Base-by-base conservation (phyloP, 306 rosid species). In the Lathyrus oleraceus region DNA sequence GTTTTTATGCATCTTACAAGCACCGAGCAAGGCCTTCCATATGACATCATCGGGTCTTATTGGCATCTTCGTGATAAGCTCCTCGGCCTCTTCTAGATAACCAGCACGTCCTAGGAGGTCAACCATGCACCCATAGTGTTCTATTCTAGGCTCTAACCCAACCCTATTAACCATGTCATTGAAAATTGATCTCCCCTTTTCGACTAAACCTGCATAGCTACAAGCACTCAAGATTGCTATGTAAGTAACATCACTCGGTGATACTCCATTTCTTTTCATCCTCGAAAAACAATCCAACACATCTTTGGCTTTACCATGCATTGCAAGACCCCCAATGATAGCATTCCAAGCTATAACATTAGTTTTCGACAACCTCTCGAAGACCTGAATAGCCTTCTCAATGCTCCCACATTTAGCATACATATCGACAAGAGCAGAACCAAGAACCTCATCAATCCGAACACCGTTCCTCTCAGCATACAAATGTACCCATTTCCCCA, bases 11-110 rank as follows among this genome's bases (percentile, higher is more conserved):
- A 79, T 54, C 82, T 83, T 88, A 76, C 96, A 87, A 65, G 96
- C 88, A 76, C 92, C 86, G 23, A 92, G 91, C 81, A 92, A 75
- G 25, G 96, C 88, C 84, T 89, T 89, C 96, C 98, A 89, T 65
- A 86, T 83, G 32, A 86, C 95, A 75, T 92, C 92, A 69, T 89
- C 91, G 4, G 85, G 63, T 78, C 54, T 72, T 39, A 89, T 68
- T 45, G 92, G 86, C 89, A 92, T 85, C 73, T 79, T 85, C 60
- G 59, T 14, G 66, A 88, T 79, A 60, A 87, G 86, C 72, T 83
- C 77, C 71, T 92, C 84, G 5, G 96, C 91, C 76, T 92, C 98
- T 85, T 89, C 78, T 11, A 92, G 77, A 78, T 67, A 60, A 14
- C 89, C 88, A 0, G 93, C 93, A 19, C 91, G 88, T 19, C 91